Conservation (phyloP, 1,284 basidiomycete species). For the Abortiporus biennis region DNA sequence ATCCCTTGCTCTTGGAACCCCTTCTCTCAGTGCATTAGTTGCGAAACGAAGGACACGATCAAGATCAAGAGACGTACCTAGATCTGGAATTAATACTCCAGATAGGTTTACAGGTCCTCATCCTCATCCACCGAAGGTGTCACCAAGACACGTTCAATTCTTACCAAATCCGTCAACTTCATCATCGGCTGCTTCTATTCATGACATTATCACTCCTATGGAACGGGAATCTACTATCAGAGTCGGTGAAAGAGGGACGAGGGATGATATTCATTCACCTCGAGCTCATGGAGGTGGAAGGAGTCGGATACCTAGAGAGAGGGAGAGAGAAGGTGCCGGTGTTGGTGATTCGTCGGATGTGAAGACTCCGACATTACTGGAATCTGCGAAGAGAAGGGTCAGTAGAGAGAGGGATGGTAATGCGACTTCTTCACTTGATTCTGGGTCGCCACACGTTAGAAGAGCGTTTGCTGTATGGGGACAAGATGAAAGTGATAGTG, state of each 20-base stretch:
- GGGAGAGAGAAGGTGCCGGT: slow-evolving; percentile 32
- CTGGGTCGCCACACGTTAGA: slow-evolving; percentile 35
- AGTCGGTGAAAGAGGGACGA: slow-evolving; percentile 35
- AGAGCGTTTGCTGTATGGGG: slow-evolving; percentile 79
- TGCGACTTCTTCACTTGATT: slow-evolving; percentile 27
- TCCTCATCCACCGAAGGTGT: slow-evolving; percentile 49
- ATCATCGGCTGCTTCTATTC: not conserved
- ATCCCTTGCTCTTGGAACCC: not conserved
- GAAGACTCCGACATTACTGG: slow-evolving; percentile 49
- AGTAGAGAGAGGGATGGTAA: slow-evolving; percentile 32
- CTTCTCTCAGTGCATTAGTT: not conserved
- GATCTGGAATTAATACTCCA: slow-evolving; percentile 72
- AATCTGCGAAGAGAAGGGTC: slow-evolving; percentile 15
- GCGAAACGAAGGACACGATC: not conserved
- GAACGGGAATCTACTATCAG: slow-evolving; percentile 21
- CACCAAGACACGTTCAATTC: slow-evolving; percentile 51
- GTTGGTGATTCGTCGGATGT: slow-evolving; percentile 36
- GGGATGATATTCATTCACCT: slow-evolving; percentile 47
- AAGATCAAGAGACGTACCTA: slow-evolving; percentile 20
- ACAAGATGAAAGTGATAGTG: slow-evolving; percentile 83
- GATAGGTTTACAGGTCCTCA: slow-evolving; percentile 67
- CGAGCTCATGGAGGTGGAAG: slow-evolving; percentile 38
- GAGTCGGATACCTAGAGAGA: slow-evolving; percentile 47
- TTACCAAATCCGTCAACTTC: slow-evolving; percentile 20
- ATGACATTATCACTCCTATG: slow-evolving; percentile 10